Conservation (phyloP, 306 rosid species). For the Arachis stenosperma region DNA sequence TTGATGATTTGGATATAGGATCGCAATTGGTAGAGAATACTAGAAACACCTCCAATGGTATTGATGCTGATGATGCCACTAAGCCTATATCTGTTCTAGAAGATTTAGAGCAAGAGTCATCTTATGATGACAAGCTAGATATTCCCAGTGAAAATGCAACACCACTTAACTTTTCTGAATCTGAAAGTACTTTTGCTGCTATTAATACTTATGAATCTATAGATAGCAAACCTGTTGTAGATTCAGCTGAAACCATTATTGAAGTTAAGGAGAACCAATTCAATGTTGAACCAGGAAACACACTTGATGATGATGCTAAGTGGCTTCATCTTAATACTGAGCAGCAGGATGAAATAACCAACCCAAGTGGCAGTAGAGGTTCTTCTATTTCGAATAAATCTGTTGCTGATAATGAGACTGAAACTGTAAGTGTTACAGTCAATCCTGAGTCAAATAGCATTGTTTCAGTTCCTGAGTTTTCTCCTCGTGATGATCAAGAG, state of each 20-base stretch:
- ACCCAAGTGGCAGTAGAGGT: slow-evolving; percentile 44
- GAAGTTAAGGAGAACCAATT: slow-evolving; percentile 51
- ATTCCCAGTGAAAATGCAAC: slow-evolving; percentile 40
- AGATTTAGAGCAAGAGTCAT: slow-evolving; percentile 47
- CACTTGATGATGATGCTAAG: slow-evolving; percentile 44
- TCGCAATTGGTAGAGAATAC: slow-evolving; percentile 48
- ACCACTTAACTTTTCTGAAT: slow-evolving; percentile 46
- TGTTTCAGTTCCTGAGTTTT: slow-evolving; percentile 47
- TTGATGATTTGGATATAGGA: slow-evolving; percentile 56
- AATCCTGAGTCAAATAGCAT: slow-evolving; percentile 47
- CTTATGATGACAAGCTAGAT: slow-evolving; percentile 49
- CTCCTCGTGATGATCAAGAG: slow-evolving; percentile 43
- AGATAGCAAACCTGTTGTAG: slow-evolving; percentile 45
- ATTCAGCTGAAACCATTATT: slow-evolving; percentile 51
- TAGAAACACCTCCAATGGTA: slow-evolving; percentile 46
- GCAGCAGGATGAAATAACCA: slow-evolving; percentile 52
- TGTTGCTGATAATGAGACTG: slow-evolving; percentile 45
- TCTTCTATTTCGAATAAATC: slow-evolving; percentile 38
- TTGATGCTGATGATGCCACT: slow-evolving; percentile 51
- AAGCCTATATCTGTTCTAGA: slow-evolving; percentile 52
- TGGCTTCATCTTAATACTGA: slow-evolving; percentile 45
- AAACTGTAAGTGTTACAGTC: slow-evolving; percentile 38
- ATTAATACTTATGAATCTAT: slow-evolving; percentile 51
- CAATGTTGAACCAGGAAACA: slow-evolving; percentile 49
- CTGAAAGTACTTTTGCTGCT: slow-evolving; percentile 57